Evolutionary conservation across 805 yeast species (phyloP), one percentile per base, ranked within the genome.

Genomic region (Hanseniaspora thailandica): DNA sequence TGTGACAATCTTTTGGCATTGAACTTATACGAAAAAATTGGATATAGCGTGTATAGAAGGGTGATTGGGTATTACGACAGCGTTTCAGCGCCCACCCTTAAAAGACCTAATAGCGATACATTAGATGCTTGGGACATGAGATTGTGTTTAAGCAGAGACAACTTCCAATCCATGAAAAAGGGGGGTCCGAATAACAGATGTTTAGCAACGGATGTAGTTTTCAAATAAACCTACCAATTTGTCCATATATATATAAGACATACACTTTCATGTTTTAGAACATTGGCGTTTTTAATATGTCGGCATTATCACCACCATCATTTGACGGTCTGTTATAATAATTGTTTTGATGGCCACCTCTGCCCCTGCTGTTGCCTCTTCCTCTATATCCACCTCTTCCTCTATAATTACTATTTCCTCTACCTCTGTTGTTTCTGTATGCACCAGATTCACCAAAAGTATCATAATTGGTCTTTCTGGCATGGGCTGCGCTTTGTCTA

Each of bases 81-180:
- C n/a, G 63, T 67, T 2, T 75, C 75, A 55, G 70, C 70, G 2
- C 41, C 47, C 9, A 25, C 13, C 15, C 12, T 52, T 12, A 52
- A 45, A 22, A 25, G 25, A 1, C 65, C 71, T 33, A 69, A 70
- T 28, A 69, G 79, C 58, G 96, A 89, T 66, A 76, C 74, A 20
- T 74, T 77, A 45, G 97, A 90, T 70, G 97, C 96, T 0, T 89
- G 79, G 65, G 95, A 86, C 64, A 84, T 85, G 95, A 69, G 95
- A 53, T 78, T 80, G 60, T 71, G 78, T 28, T 71, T 82, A 67
- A 71, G 70, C 5, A 66, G 86, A 52, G 90, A 85, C 62, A 61
- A 62, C 1, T 72, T 76, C 0, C 57, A 68, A 9, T 78, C 84
- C 17, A 71, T 78, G 3, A 63, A 90, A 54, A 65, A 66, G 0